Percentiles rank a stretch among this genome's conserved stretches.
phyloP scores from a whole-genome alignment of 2,329 filamentous ascomycete genomes.

The Arthrobotrys sphaeroides region DNA sequence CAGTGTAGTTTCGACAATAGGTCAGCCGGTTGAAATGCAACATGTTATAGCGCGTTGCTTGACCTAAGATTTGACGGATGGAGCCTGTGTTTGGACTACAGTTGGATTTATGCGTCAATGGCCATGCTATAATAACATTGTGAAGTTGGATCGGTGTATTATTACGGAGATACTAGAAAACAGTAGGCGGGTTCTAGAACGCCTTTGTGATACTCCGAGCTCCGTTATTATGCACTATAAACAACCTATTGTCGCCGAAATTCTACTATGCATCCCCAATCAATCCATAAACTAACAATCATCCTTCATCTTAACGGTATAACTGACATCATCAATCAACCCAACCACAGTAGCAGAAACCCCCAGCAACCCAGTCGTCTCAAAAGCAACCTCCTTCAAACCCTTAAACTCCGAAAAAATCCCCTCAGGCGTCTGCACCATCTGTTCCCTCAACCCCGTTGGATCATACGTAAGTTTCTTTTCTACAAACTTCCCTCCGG shows the following conservation, averaged over 20 bases:
- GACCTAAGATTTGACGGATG: too few relatives aligned
- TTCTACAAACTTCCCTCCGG: not conserved
- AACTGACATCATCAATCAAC: slow-evolving; percentile 6
- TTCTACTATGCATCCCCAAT: too few relatives aligned
- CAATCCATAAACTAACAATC: not conserved
- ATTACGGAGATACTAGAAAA: too few relatives aligned
- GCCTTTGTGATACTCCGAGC: too few relatives aligned
- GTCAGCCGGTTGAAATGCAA: not conserved
- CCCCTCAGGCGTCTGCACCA: not conserved
- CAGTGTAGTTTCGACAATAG: not conserved
- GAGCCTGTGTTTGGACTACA: too few relatives aligned
- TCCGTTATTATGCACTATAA: too few relatives aligned
- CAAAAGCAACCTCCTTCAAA: slow-evolving; percentile 4
- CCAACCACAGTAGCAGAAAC: not conserved
- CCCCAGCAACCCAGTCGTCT: not conserved
- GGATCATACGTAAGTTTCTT: not conserved
- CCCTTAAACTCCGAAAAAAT: not conserved
- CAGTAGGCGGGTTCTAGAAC: too few relatives aligned
- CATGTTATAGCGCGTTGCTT: not conserved
- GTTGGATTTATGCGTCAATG: too few relatives aligned
- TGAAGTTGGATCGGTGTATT: too few relatives aligned
- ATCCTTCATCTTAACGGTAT: not conserved
- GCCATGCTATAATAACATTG: too few relatives aligned
- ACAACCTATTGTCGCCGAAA: too few relatives aligned
- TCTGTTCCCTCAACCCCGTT: not conserved